A percentile compares a stretch with the other conserved stretches of the same genome.
These are phyloP conservation scores for Exobasidium cylindrosporum DNA, from an alignment of 1,284 basidiomycete genomes.

Conservation along the genomic window DNA sequence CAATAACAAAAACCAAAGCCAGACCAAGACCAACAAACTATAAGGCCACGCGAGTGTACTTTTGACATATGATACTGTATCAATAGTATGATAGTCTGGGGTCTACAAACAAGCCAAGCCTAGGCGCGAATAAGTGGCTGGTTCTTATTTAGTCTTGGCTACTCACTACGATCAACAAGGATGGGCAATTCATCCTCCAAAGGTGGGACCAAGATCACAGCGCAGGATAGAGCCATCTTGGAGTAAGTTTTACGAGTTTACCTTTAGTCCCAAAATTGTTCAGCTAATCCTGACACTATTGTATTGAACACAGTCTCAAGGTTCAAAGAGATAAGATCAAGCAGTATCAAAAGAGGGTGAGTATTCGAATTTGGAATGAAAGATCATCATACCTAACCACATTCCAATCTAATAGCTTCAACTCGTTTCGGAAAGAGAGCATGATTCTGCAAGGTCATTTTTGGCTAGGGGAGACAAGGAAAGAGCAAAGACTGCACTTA, in stretches of 20 bases:
- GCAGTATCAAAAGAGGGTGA: slow-evolving; percentile 89
- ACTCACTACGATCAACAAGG: neutral
- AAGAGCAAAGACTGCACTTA: slow-evolving; percentile 77
- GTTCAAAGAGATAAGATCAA: slow-evolving; percentile 90
- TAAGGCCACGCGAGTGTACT: too few relatives aligned
- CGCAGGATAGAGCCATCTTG: slow-evolving; percentile 86
- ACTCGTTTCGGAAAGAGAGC: slow-evolving; percentile 77
- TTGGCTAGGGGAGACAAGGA: slow-evolving; percentile 78
- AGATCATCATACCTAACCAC: neutral
- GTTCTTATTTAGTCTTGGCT: too few relatives aligned
- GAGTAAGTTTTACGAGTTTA: too few relatives aligned
- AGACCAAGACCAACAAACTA: too few relatives aligned
- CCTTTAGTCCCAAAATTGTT: too few relatives aligned
- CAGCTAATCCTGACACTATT: slow-evolving; percentile 14
- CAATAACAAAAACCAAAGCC: too few relatives aligned
- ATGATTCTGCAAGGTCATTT: slow-evolving; percentile 80
- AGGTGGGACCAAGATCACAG: slow-evolving; percentile 69
- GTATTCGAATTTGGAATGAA: slow-evolving; percentile 25
- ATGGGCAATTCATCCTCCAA: slow-evolving; percentile 41
- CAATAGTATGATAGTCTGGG: too few relatives aligned
- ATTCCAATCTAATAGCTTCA: slow-evolving; percentile 68
- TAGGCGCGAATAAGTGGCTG: too few relatives aligned
- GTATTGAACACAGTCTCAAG: slow-evolving; percentile 77
- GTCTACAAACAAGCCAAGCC: too few relatives aligned
- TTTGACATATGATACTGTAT: too few relatives aligned